Evolutionary conservation across 192 early-diverging fungal genomes (phyloP).

Genomic region (Gigaspora rosea): DNA sequence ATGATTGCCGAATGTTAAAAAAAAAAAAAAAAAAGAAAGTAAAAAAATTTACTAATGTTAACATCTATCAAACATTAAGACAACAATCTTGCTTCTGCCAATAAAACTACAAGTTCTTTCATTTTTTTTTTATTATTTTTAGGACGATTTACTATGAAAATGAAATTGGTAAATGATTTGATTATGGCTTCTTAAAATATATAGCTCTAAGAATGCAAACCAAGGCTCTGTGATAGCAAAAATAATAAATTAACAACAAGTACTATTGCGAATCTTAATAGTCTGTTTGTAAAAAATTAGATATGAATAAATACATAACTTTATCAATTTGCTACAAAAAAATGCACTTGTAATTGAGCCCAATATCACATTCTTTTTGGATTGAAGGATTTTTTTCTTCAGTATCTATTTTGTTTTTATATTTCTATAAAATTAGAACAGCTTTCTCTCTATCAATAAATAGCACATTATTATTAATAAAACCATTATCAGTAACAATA

Average conservation of each 20-base stretch:
- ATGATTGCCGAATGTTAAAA: too few species aligned
- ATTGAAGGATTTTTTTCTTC: conserved; percentile 4
- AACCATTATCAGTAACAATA: conserved; percentile 9
- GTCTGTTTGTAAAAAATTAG: background rate
- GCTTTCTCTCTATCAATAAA: conserved; percentile 10
- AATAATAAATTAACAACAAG: conserved; percentile 16
- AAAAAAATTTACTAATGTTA: too few species aligned
- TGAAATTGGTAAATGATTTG: conserved; percentile 9
- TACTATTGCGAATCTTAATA: conserved; percentile 5
- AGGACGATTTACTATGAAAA: background rate
- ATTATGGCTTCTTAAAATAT: conserved; percentile 8
- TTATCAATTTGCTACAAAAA: conserved; percentile 11
- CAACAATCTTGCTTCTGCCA: too few species aligned
- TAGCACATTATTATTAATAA: background rate
- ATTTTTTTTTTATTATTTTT: background rate
- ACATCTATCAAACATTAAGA: too few species aligned
- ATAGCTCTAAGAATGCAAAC: conserved; percentile 3
- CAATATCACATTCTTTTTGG: background rate
- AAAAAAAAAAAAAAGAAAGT: too few species aligned
- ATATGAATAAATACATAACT: conserved; percentile 9
- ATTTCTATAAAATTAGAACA: background rate
- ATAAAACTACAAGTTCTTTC: background rate
- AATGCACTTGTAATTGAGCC: background rate
- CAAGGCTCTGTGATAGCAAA: background rate
- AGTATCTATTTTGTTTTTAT: conserved; percentile 14